phyloP scores from a whole-genome alignment of 2,329 filamentous ascomycete species.

The Colletotrichum coccodes region DNA sequence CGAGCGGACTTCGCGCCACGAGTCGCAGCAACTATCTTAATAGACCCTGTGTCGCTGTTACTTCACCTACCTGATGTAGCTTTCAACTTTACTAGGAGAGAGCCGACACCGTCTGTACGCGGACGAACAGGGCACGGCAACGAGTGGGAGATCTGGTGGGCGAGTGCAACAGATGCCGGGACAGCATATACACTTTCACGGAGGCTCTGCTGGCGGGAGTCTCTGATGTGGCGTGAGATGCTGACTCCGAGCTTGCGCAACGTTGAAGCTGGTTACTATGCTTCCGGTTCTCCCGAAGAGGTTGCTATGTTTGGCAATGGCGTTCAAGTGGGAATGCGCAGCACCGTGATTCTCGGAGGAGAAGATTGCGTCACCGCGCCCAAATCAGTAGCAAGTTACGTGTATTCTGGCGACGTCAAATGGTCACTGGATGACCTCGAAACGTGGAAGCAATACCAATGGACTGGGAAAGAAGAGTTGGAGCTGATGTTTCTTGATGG shows the following conservation, averaged over 20 bases:
- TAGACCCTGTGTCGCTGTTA: conserved; percentile 70
- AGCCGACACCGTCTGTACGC: conserved; percentile 45
- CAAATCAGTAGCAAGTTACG: conserved; percentile 36
- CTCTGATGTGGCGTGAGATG: conserved; percentile 77
- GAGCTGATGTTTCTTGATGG: conserved; percentile 38
- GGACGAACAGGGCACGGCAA: conserved; percentile 58
- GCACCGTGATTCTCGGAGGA: conserved; percentile 37
- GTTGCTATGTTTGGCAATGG: conserved; percentile 22
- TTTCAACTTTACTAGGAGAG: conserved; percentile 65
- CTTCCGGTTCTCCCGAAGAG: conserved; percentile 15
- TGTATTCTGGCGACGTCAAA: conserved; percentile 34
- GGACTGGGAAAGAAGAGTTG: conserved; percentile 37
- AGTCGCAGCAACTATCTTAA: conserved; percentile 62
- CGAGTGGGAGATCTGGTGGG: conserved; percentile 77
- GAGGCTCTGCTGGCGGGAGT: conserved; percentile 78
- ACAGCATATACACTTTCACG: conserved; percentile 72
- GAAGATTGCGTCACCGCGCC: conserved; percentile 37
- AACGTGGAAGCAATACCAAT: conserved; percentile 23
- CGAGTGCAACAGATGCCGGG: conserved; percentile 75
- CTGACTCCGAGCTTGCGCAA: conserved; percentile 43
- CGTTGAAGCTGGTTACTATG: conserved; percentile 18
- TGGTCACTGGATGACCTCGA: conserved; percentile 26
- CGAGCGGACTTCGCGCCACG: conserved; percentile 38
- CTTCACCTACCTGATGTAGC: conserved; percentile 71
- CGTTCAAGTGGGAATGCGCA: conserved; percentile 42